Evolutionary conservation across 2,329 filamentous ascomycete species (phyloP), one percentile per base, ranked within the genome.

Genomic region (Nigrograna mackinnonii): DNA sequence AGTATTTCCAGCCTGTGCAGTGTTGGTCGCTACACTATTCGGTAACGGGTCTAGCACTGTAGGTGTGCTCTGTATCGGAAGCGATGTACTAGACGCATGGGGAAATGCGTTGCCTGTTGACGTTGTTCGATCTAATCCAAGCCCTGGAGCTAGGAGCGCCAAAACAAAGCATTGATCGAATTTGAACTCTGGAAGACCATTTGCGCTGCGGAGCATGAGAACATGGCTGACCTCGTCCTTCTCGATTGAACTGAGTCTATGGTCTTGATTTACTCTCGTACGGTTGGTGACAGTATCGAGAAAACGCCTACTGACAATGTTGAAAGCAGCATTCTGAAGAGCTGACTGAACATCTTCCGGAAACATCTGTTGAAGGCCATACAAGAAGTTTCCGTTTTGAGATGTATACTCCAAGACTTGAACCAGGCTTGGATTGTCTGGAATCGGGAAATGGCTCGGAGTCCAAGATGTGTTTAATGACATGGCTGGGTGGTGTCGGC

Each of bases 91-190:
- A 36, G 19, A 22, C 12, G 17, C 34, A 21, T 36, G 11, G 31
- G n/a, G n/a, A n/a, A n/a, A 33, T 33, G 31, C 19, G 17, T 9
- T 21, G 34, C 11, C 22, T 36, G 34, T 22, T 7, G 34, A 21
- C 11, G 26, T 13, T 33, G n/a, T 20, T n/a, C n/a, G 5, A 20
- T 34, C 14, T 17, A 34, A 5, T 6, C 13, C 20, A n/a, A 32
- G 28, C 21, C 21, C 4, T 36, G 35, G n/a, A 14, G 37, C 28
- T 12, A 35, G 47, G 6, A 68, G 35, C 2, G 52, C 44, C 20
- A 62, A 42, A 9, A 65, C 53, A 12, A 66, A 53, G 2, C 47
- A 49, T 39, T 62, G 56, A 13, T 57, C 52, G 37, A 67, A 67
- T 2, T 39, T 45, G 20, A 58, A 61, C 6, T 52, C 44, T 1